A percentile compares a stretch with the other conserved stretches of the same genome.
Evolutionary conservation across 1,284 basidiomycete species (phyloP).

Genomic region (Vanrija sp.): DNA sequence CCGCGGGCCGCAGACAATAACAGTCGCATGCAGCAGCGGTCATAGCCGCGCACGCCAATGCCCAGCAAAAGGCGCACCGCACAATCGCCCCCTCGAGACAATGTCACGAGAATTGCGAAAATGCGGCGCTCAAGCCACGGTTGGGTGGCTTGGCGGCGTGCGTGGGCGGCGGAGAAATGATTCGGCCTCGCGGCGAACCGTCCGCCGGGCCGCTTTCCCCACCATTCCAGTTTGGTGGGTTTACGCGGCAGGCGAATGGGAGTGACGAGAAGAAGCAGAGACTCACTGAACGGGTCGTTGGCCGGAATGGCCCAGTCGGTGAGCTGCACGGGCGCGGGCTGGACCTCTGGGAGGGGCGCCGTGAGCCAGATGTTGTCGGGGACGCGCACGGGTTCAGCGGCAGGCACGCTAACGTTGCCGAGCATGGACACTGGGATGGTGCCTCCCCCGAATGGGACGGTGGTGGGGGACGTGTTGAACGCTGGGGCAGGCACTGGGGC

Average conservation of each 20-base stretch:
- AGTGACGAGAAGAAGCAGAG: neutral
- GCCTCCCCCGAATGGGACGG: constrained; percentile 6
- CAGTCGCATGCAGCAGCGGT: too few species aligned
- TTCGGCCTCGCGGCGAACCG: too few species aligned
- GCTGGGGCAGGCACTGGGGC: constrained; percentile 4
- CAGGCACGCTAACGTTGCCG: constrained; percentile 2
- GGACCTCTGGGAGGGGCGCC: constrained; percentile 16
- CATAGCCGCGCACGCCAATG: too few species aligned
- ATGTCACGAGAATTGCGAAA: too few species aligned
- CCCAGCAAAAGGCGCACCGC: too few species aligned
- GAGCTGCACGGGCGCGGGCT: constrained; percentile 2
- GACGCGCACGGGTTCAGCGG: constrained; percentile 12
- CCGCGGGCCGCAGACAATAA: too few species aligned
- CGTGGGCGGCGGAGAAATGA: too few species aligned
- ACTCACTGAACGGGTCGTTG: constrained; percentile 20
- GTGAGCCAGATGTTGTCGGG: constrained; percentile 26
- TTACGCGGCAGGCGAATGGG: neutral
- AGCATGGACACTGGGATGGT: constrained; percentile 16
- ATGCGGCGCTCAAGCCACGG: too few species aligned
- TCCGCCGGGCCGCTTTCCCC: too few species aligned
- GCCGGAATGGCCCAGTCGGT: constrained; percentile 13
- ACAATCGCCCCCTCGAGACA: too few species aligned
- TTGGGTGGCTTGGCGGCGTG: too few species aligned
- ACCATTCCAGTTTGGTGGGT: too few species aligned
- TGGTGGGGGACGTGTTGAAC: neutral